Evolutionary conservation across 768 basidiomycete genomes (phyloP).

Genomic region (Kwoniella bestiolae): DNA sequence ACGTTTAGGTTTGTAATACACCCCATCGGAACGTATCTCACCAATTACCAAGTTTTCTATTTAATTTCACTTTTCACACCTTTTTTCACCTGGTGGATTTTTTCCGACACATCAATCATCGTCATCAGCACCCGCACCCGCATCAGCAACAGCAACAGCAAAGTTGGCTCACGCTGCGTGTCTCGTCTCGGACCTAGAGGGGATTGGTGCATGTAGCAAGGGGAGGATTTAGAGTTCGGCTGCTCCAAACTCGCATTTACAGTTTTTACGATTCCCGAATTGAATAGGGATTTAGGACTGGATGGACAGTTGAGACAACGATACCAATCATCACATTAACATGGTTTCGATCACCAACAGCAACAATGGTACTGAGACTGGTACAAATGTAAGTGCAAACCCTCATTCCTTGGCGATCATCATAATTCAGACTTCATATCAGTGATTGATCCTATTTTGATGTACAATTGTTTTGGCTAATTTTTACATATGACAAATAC

Average conservation of each 20-base stretch:
- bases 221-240: not conserved
- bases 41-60: not conserved
- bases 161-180: not conserved
- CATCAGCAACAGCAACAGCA: no score
- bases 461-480: not conserved
- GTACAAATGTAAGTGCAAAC: not conserved
- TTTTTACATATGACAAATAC: no score
- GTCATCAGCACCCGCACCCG: not conserved
- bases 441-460: no score
- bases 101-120: not conserved
- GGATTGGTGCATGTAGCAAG: not conserved
- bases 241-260: not conserved
- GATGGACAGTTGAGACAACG: not conserved
- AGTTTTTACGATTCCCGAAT: not conserved
- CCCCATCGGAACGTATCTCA: not conserved
- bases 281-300: not conserved
- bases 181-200: not conserved
- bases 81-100: no score
- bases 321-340: not conserved
- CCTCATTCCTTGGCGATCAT: not conserved
- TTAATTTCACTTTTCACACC: not conserved
- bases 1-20: not conserved
- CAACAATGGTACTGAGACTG: not conserved
- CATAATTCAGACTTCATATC: no score
- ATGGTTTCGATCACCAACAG: not conserved